Evolutionary conservation across 495 filamentous ascomycete genomes (phyloP).

Genomic region (Lasiosphaeriaceae sp.): DNA sequence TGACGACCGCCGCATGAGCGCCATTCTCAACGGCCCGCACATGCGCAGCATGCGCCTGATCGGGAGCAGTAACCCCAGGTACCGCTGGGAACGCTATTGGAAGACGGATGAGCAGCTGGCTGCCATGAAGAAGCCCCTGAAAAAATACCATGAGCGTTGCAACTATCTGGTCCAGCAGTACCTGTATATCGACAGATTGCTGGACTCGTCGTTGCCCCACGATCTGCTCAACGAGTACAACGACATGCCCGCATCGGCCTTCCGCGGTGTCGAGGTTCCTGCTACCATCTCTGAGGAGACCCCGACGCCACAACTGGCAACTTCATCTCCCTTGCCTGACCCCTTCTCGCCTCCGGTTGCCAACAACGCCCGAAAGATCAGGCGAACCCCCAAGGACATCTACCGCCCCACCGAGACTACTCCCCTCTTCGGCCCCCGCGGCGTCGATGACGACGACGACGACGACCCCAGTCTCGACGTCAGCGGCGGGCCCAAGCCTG

Average conservation of each 20-base stretch:
- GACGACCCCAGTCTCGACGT: slow-evolving; percentile 16
- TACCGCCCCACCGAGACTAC: slow-evolving; percentile 73
- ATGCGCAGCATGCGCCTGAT: slow-evolving; percentile 77
- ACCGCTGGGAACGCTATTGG: slow-evolving; percentile 71
- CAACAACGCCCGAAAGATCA: slow-evolving; percentile 31
- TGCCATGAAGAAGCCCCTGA: slow-evolving; percentile 62
- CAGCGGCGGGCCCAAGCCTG: slow-evolving; percentile 29
- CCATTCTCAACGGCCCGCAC: slow-evolving; percentile 59
- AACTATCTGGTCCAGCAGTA: slow-evolving; percentile 84
- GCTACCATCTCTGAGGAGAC: slow-evolving; percentile 53
- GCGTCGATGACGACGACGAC: slow-evolving; percentile 26
- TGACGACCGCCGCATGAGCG: slow-evolving; percentile 49
- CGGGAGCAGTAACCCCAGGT: slow-evolving; percentile 70
- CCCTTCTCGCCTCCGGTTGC: slow-evolving; percentile 4
- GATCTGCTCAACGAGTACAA: slow-evolving; percentile 84
- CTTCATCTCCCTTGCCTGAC: slow-evolving; percentile 1
- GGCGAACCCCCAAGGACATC: slow-evolving; percentile 75
- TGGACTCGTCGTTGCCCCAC: slow-evolving; percentile 84
- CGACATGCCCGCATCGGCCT: slow-evolving; percentile 40
- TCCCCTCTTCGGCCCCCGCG: slow-evolving; percentile 50
- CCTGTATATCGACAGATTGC: slow-evolving; percentile 83
- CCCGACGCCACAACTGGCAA: background rate
- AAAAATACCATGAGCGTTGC: slow-evolving; percentile 77
- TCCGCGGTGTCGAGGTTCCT: slow-evolving; percentile 47
- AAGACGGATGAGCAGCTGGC: slow-evolving; percentile 64